These are phyloP conservation scores for Stagonosporopsis cucurbitacearum DNA, from an alignment of 2,329 filamentous ascomycete genomes.

Conservation along the genomic window DNA sequence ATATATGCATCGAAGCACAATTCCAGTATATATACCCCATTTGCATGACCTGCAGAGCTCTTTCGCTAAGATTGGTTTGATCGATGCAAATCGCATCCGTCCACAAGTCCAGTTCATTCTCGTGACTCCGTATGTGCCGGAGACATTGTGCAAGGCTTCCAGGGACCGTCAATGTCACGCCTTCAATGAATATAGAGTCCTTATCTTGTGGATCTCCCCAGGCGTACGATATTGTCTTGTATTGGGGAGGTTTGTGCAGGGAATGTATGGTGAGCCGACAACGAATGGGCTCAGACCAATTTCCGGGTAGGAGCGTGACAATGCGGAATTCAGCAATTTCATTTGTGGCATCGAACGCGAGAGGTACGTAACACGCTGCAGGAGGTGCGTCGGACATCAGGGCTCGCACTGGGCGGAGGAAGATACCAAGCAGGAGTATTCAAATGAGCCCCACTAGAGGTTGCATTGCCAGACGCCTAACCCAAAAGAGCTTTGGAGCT, in stretches of 20 bases:
- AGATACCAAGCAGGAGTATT: neutral
- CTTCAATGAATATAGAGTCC: neutral
- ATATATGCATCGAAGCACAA: slow-evolving; percentile 6
- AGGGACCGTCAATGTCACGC: neutral
- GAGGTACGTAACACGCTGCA: neutral
- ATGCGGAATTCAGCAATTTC: neutral
- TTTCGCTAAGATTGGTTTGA: slow-evolving; percentile 14
- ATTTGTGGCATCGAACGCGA: neutral
- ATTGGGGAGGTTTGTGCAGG: neutral
- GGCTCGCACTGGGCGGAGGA: neutral
- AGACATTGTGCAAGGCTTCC: slow-evolving; percentile 1
- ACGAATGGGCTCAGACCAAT: neutral
- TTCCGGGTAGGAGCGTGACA: neutral
- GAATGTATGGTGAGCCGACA: neutral
- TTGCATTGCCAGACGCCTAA: neutral
- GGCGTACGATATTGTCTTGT: slow-evolving; percentile 6
- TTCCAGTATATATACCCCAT: slow-evolving; percentile 18
- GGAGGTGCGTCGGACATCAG: neutral
- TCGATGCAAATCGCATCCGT: slow-evolving; percentile 23
- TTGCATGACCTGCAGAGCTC: slow-evolving; percentile 12
- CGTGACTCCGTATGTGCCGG: neutral
- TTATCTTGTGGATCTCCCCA: slow-evolving; percentile 5
- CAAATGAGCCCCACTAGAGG: neutral
- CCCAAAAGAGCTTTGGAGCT: no score
- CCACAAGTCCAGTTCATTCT: slow-evolving; percentile 1